These are phyloP conservation scores for Naganishia kalamii DNA, from an alignment of 768 basidiomycete genomes.

Conservation along the genomic window DNA sequence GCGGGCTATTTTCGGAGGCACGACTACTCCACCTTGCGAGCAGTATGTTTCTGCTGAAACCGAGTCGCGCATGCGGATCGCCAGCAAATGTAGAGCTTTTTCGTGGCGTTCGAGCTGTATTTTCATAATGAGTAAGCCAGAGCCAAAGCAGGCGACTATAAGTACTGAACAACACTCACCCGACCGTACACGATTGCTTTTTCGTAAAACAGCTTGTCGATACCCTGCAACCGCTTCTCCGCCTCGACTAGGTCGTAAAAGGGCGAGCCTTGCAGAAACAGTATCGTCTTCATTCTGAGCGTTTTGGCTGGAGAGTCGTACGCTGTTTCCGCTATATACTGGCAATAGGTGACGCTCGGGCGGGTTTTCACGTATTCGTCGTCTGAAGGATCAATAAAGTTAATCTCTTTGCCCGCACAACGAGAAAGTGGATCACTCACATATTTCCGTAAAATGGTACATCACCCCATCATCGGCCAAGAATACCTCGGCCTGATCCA, in stretches of 20 bases:
- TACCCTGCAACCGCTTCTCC: slow-evolving; percentile 51
- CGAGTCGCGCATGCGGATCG: slow-evolving; percentile 63
- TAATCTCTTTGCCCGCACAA: background rate
- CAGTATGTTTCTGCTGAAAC: slow-evolving; percentile 81
- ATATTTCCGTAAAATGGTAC: slow-evolving; percentile 49
- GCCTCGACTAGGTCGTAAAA: slow-evolving; percentile 58
- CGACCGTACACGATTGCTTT: slow-evolving; percentile 71
- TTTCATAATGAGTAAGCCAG: background rate
- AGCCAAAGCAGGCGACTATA: background rate
- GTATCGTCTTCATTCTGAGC: slow-evolving; percentile 63
- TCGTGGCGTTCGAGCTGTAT: slow-evolving; percentile 56
- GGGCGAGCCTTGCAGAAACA: slow-evolving; percentile 72
- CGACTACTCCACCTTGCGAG: slow-evolving; percentile 66
- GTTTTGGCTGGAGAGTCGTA: slow-evolving; percentile 71
- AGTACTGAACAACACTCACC: slow-evolving; percentile 48
- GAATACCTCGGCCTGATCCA: slow-evolving; percentile 37
- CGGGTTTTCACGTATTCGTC: slow-evolving; percentile 23
- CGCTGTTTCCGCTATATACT: slow-evolving; percentile 75
- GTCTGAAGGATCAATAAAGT: slow-evolving; percentile 7
- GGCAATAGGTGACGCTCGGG: slow-evolving; percentile 52
- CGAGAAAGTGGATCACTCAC: slow-evolving; percentile 28
- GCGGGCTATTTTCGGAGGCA: slow-evolving; percentile 58
- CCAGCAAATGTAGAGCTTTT: slow-evolving; percentile 62
- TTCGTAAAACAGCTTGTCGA: slow-evolving; percentile 63
- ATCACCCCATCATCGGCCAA: slow-evolving; percentile 50